Base-by-base conservation (phyloP, 257 asterid genomes). In the Ligustrum vulgare region DNA sequence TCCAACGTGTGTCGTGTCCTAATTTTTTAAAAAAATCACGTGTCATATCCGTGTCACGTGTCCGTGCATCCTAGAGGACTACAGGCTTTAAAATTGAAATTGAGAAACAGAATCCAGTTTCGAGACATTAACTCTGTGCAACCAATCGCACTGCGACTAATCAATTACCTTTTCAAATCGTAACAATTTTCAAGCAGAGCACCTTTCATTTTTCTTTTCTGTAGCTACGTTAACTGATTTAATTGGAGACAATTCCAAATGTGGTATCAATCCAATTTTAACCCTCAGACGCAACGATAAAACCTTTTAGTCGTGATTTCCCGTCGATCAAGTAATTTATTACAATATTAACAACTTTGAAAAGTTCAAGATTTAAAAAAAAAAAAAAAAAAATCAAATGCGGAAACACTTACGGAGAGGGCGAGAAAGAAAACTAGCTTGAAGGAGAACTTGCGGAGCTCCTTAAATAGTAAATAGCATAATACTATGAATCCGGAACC, bases 341-440 rank as follows among this genome's bases (percentile, higher is more conserved):
- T 11, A 25, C 67, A 60, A 22, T 60, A 25, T 12, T 25, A 60
- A 25, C 18, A 10, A 60, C 4, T 34, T 10, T 11, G n/a, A 22
- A 60, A 23, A 60, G 25, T 10, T 25, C 34, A 8, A 56, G 8
- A 56, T 31, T n/a, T 60, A 16, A 68, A 20, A 31, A 5, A 0
- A 22, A 43, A 20, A 34, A 34, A 77, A 41, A 67, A 12, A 31
- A 72, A 22, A 6, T 12, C 66, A 68, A 18, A 70, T 15, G 60
- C 13, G 25, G 43, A 54, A 35, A 28, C n/a, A 74, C 87, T 75
- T 71, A 95, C 99, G 3, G 99, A 91, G 77, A 95, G 89, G 32
- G 99, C 98, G 80, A 95, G 99, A 89, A 84, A 95, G 90, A 95
- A 95, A 77, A 95, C 98, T 65, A 95, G 99, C 85, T 95, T 95